Conservation (phyloP, 768 basidiomycete species). For the Trametes villosa region DNA sequence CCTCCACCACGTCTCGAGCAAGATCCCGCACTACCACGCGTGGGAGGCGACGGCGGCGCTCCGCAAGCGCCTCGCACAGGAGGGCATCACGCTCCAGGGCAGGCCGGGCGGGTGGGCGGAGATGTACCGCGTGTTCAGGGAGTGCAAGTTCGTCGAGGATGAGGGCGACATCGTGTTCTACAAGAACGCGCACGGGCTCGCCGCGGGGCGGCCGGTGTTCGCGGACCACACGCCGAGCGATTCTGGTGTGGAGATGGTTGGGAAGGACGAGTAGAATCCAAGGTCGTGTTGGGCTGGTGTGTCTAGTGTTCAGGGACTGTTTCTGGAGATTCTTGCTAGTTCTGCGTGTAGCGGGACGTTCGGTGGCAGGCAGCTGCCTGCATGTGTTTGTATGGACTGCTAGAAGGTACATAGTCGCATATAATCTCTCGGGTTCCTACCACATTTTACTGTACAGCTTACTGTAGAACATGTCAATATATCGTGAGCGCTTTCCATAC, state of each 20-base stretch:
- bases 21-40: slow-evolving; percentile 95
- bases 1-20: slow-evolving; percentile 88
- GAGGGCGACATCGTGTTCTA: slow-evolving; percentile 90
- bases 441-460: no score
- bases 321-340: no score
- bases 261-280: slow-evolving; percentile 34
- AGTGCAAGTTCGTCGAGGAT: slow-evolving; percentile 96
- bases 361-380: no score
- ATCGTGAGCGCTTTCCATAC: no score
- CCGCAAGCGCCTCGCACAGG: slow-evolving; percentile 66
- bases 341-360: no score
- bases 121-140: slow-evolving; percentile 73
- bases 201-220: slow-evolving; percentile 68
- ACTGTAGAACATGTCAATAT: no score
- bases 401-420: no score
- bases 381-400: no score
- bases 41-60: slow-evolving; percentile 93
- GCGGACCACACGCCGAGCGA: slow-evolving; percentile 61
- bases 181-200: slow-evolving; percentile 85
- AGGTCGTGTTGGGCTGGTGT: no score
- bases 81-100: slow-evolving; percentile 68
- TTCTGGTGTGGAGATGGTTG: slow-evolving; percentile 64
- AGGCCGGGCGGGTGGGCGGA: slow-evolving; percentile 81
- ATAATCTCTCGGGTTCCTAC: no score
- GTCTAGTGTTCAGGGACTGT: no score